phyloP scores from a whole-genome alignment of 805 yeast species.

The Lipomyces kockii region DNA sequence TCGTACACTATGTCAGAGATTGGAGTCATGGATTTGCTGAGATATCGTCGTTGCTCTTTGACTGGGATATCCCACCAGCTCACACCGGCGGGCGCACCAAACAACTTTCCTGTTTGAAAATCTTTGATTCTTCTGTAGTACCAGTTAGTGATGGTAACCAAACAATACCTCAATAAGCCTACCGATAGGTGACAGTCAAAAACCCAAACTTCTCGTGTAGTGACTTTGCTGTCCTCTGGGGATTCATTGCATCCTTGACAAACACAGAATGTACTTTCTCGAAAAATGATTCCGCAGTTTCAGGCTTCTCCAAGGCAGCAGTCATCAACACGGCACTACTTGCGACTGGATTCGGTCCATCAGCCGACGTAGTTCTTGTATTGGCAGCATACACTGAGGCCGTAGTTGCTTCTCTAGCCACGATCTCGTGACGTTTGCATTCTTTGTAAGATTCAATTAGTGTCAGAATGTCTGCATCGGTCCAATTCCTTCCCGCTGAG shows the following conservation, averaged over 20 bases:
- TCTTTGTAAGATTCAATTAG: conserved; percentile 23
- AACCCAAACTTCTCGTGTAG: conserved; percentile 31
- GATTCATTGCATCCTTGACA: conserved; percentile 19
- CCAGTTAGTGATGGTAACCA: background rate
- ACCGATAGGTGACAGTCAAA: conserved; percentile 23
- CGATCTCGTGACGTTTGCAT: conserved; percentile 24
- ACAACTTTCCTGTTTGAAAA: conserved; percentile 20
- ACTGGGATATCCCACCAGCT: conserved; percentile 27
- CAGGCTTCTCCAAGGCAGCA: conserved; percentile 8
- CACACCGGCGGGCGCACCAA: conserved; percentile 19
- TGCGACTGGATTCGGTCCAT: conserved; percentile 3
- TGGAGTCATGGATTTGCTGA: conserved; percentile 28
- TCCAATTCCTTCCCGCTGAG: conserved; percentile 24
- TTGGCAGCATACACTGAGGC: background rate
- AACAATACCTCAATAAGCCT: background rate
- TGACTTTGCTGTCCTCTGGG: conserved; percentile 30
- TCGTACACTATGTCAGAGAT: conserved; percentile 24
- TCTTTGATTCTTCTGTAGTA: conserved; percentile 23
- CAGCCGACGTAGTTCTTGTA: background rate
- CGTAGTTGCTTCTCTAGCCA: conserved; percentile 7
- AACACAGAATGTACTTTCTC: conserved; percentile 26
- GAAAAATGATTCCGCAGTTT: conserved; percentile 23
- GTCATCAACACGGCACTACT: conserved; percentile 5
- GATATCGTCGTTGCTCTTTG: conserved; percentile 27
- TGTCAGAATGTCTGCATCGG: conserved; percentile 24